Base-by-base conservation (phyloP, 805 yeast genomes). In the Nakazawaea ernobii region DNA sequence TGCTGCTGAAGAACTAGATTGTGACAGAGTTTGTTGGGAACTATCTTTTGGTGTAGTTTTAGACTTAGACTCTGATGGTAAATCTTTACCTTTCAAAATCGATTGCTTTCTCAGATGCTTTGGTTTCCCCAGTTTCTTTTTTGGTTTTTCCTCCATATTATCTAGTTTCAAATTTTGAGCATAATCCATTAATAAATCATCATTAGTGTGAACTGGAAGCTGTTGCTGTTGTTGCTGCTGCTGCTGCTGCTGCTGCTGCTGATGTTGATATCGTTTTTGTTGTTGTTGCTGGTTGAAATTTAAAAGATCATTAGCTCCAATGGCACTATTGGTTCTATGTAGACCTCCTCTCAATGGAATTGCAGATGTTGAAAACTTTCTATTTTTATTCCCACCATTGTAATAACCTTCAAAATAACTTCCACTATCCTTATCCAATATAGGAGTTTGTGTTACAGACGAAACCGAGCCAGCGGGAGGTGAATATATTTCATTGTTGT, bases 361-460 rank as follows among this genome's bases (percentile, higher is more conserved):
- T 26, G 8, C 33, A 4, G 28, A 32, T 11, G 32, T 13, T 11
- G 43, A 45, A 14, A n/a, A 32, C 24, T 45, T 44, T 13, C 36
- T 26, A 28, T 27, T 39, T 14, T 33, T 45, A 27, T 28, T 33
- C 4, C n/a, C 30, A 27, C 27, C 33, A 32, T 24, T 32, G 20
- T 32, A 43, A 32, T 33, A 43, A 41, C 42, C 42, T 15, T 53
- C 56, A 24, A 52, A 48, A 39, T 45, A 49, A 2, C 46, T 44
- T 13, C 39, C 45, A 30, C 41, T 37, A 27, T 52, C 51, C 27
- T 42, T 42, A 10, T 41, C 46, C n/a, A 42, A 39, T 13, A 42
- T 36, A 7, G 63, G 62, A n/a, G 61, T 58, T 42, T 58, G 62
- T n/a, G 53, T 47, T 4, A 50, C 55, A 5, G 58, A 53, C 6